These are phyloP conservation scores for Asterionellopsis glacialis DNA, from an alignment of 108 stramenopile genomes.

Conservation along the genomic window DNA sequence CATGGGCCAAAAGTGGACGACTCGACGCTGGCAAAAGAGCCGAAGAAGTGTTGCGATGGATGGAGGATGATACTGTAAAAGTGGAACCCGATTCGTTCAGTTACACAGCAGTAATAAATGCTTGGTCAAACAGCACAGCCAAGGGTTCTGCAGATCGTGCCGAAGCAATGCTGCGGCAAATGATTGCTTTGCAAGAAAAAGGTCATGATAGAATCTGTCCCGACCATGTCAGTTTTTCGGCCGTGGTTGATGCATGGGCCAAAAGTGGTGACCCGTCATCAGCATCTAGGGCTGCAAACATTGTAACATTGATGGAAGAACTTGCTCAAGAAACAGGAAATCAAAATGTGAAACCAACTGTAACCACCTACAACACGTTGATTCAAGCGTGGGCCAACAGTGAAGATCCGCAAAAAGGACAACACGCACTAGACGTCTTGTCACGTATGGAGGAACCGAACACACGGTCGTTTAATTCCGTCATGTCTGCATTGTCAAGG, in stretches of 20 bases:
- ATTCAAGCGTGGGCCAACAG: conserved; percentile 29
- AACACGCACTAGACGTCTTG: conserved; percentile 14
- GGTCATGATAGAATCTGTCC: background rate
- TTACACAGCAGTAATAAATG: conserved; percentile 25
- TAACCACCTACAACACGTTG: conserved; percentile 22
- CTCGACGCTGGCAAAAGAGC: conserved; percentile 46
- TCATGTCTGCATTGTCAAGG: background rate
- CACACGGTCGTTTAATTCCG: too few species aligned
- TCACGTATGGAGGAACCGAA: background rate
- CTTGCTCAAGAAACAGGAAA: conserved; percentile 10
- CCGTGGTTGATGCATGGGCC: conserved; percentile 24
- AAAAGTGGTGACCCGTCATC: conserved; percentile 11
- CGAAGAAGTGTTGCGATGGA: conserved; percentile 10
- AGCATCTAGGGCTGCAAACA: conserved; percentile 19
- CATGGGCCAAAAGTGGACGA: conserved; percentile 56
- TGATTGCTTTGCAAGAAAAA: conserved; percentile 9
- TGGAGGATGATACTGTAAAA: conserved; percentile 19
- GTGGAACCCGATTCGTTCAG: conserved; percentile 33
- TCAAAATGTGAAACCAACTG: conserved; percentile 15
- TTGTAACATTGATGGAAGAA: conserved; percentile 22
- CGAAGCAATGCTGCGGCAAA: conserved; percentile 16
- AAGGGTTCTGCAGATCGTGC: conserved; percentile 15
- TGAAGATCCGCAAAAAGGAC: conserved; percentile 38
- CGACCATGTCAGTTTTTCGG: background rate
- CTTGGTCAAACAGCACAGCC: conserved; percentile 15